Percentiles rank a stretch among this genome's conserved stretches.
These are phyloP conservation scores for Pseudotsuga menziesii DNA, from an alignment of 75 land plant species.

Conservation along the genomic window DNA sequence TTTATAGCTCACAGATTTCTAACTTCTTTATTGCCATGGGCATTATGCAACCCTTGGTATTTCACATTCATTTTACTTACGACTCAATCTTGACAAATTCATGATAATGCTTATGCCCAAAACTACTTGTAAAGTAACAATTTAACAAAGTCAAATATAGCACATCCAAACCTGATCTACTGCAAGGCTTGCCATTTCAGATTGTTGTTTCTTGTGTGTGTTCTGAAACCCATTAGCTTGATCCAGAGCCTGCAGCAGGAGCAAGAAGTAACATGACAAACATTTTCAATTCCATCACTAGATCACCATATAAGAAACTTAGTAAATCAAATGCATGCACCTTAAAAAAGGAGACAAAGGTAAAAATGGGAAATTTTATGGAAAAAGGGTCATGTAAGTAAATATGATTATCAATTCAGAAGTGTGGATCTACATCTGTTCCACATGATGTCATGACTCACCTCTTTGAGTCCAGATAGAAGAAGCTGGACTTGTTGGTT, in stretches of 20 bases:
- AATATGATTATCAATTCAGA: background rate
- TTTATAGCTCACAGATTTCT: too few relatives aligned
- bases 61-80: too few relatives aligned
- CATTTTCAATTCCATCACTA: background rate
- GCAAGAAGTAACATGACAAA: background rate
- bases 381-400: background rate
- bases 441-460: constrained; percentile 6
- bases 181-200: constrained; percentile 66
- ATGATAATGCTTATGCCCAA: too few relatives aligned
- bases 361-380: background rate
- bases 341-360: background rate
- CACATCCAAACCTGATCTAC: constrained; percentile 40
- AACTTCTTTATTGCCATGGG: too few relatives aligned
- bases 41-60: too few relatives aligned
- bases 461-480: constrained; percentile 57
- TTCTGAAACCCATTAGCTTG: constrained; percentile 84
- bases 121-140: too few relatives aligned
- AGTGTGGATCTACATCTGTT: background rate
- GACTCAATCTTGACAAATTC: too few relatives aligned
- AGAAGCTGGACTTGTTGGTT: constrained; percentile 58
- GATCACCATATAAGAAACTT: background rate
- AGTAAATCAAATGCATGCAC: background rate
- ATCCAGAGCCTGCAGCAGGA: constrained; percentile 66
- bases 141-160: too few relatives aligned
- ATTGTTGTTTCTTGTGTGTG: constrained; percentile 61